Percentiles rank a stretch among this genome's conserved stretches.
phyloP scores from a whole-genome alignment of 2,329 filamentous ascomycete species.

The Samsoniella hepiali region DNA sequence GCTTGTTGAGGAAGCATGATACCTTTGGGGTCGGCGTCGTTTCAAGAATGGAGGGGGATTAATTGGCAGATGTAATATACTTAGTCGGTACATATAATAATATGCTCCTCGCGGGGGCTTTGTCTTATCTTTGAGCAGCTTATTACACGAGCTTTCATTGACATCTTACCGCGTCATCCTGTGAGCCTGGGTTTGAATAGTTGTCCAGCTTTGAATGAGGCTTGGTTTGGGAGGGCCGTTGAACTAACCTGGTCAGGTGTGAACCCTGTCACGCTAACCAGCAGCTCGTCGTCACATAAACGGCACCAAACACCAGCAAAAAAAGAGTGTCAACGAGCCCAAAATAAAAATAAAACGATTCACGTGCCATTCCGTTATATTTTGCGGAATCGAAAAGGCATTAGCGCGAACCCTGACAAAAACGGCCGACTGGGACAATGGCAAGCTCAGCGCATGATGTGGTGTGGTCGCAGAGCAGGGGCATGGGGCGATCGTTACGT shows the following conservation, averaged over 20 bases:
- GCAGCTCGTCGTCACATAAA: not conserved
- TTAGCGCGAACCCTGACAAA: not conserved
- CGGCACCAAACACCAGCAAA: not conserved
- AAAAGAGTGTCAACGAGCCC: not conserved
- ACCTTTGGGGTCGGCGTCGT: constrained; percentile 4
- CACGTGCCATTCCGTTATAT: not conserved
- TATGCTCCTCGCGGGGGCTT: not conserved
- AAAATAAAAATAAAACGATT: not conserved
- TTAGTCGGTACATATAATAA: constrained; percentile 8
- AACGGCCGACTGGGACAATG: not conserved
- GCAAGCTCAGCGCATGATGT: not conserved
- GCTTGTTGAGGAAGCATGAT: constrained; percentile 3
- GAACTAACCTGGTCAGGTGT: too few relatives aligned
- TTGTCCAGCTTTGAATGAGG: too few relatives aligned
- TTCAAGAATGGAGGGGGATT: constrained; percentile 3
- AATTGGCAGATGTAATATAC: constrained; percentile 2
- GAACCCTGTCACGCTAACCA: too few relatives aligned
- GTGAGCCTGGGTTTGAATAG: too few relatives aligned
- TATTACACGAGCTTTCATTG: not conserved
- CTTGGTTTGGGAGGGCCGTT: too few relatives aligned
- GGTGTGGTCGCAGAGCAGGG: constrained; percentile 1
- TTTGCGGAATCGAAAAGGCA: not conserved
- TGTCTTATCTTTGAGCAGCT: not conserved
- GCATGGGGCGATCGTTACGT: constrained; percentile 18
- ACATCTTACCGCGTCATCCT: too few relatives aligned